Conservation (phyloP, 768 basidiomycete genomes). For the Obba rivulosa region DNA sequence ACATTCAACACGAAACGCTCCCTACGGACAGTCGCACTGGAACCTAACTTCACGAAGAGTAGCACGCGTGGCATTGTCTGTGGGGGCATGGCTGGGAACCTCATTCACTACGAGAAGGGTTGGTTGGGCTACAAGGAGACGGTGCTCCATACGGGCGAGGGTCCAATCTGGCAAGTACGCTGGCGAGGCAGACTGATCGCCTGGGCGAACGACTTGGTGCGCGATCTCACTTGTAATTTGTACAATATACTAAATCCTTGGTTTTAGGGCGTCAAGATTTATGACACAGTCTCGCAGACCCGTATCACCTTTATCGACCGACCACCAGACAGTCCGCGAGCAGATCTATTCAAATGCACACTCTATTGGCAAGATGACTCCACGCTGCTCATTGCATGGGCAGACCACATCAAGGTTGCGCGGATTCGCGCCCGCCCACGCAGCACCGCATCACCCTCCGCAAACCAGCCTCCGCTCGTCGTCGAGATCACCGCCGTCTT, state of each 20-base stretch:
- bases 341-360: conserved; percentile 91
- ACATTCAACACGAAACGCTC: conserved; percentile 89
- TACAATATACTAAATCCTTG: not conserved
- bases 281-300: conserved; percentile 72
- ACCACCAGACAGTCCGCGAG: conserved; percentile 75
- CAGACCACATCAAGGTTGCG: conserved; percentile 87
- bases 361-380: conserved; percentile 91
- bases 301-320: conserved; percentile 86
- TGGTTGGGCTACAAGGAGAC: conserved; percentile 96
- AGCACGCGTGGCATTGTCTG: conserved; percentile 78
- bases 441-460: conserved; percentile 34
- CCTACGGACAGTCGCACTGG: conserved; percentile 83
- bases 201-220: conserved; percentile 91
- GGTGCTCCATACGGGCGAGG: conserved; percentile 76
- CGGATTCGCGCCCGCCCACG: conserved; percentile 63
- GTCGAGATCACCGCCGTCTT: conserved; percentile 92
- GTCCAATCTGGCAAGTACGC: conserved; percentile 87
- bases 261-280: conserved; percentile 84
- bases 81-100: conserved; percentile 85
- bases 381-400: conserved; percentile 90
- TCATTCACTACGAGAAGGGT: conserved; percentile 89
- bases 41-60: conserved; percentile 83
- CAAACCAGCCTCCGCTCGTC: conserved; percentile 51
- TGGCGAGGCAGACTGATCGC: conserved; percentile 88
- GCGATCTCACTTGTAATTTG: conserved; percentile 17